Conservation (phyloP, 1,284 basidiomycete species). For the Xerocomus amazonicus region DNA sequence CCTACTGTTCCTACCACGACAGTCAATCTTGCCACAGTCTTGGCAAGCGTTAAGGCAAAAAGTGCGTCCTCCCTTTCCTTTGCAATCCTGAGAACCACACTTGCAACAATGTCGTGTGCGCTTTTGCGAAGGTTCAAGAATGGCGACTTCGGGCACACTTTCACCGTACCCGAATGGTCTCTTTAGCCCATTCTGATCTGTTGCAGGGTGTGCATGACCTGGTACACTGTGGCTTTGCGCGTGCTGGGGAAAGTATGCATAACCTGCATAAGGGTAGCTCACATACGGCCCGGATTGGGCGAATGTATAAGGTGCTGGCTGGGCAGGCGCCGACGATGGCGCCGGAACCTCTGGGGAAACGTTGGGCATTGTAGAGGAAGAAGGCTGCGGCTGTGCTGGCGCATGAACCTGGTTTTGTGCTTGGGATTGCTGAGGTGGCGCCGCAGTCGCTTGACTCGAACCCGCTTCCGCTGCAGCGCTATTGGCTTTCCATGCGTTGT, state of each 20-base stretch:
- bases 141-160: constrained; percentile 27
- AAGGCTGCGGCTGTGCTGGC: constrained; percentile 20
- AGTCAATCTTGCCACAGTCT: constrained; percentile 70
- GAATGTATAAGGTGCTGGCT: constrained; percentile 30
- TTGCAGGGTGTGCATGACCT: constrained; percentile 22
- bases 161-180: constrained; percentile 32
- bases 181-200: constrained; percentile 29
- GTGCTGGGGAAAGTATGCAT: constrained; percentile 28
- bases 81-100: constrained; percentile 71
- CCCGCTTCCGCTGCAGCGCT: constrained; percentile 36
- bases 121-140: constrained; percentile 40
- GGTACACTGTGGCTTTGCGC: constrained; percentile 23
- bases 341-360: constrained; percentile 18
- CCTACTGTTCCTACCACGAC: constrained; percentile 68
- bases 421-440: constrained; percentile 22
- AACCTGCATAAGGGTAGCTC: constrained; percentile 30
- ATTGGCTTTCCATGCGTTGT: constrained; percentile 55
- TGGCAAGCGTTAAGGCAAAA: constrained; percentile 70
- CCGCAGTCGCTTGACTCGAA: constrained; percentile 16
- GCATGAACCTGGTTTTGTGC: constrained; percentile 16
- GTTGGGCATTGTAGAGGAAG: constrained; percentile 21
- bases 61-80: constrained; percentile 67
- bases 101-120: constrained; percentile 59
- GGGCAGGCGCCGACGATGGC: constrained; percentile 18
- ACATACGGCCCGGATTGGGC: constrained; percentile 31